Evolutionary conservation across 331 rosid genomes (phyloP), one percentile per base, ranked within the genome.

Genomic region (Rosa hybrid): DNA sequence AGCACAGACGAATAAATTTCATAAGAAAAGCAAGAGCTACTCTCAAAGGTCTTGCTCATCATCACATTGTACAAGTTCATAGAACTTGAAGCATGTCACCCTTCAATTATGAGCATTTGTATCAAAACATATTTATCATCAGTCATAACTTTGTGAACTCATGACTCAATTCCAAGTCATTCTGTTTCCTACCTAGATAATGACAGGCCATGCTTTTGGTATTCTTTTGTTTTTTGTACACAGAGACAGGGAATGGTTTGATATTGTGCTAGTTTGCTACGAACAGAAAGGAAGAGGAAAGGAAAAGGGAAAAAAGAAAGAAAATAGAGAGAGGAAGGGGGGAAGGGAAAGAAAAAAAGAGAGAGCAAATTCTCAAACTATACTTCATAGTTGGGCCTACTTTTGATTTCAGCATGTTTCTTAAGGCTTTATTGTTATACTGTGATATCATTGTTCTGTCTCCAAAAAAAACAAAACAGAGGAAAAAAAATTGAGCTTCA

Each of bases 81-180:
- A 46, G 14, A 42, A 8, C 44, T 13, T 25, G 11, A 27, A 72
- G 62, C 62, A 48, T 8, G 44, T 50, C 46, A 72, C 27, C 23
- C 10, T 72, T 50, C 46, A 50, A 50, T 50, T 50, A 72, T 17
- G 9, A 17, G 70, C 45, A 64, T 60, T 14, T 30, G 44, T 34
- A 64, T 2, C 20, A 6, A 60, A 23, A 23, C 41, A 23, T 71
- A 23, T 23, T 25, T n/a, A 8, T 27, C 27, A 30, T 49, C 45
- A 49, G 4, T 21, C 30, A 60, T 60, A 23, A 60, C 38, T 23
- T 23, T 60, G 38, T 60, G 38, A 60, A 60, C 16, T 27, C 63
- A 57, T 72, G 77, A 50, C 77, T 50, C 56, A 30, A 30, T 20
- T 50, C 56, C 63, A 30, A 72, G 49, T 67, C 71, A 18, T 38